Evolutionary conservation across 371 early-diverging fungal species (phyloP).

Genomic region (Mortierella sp.): DNA sequence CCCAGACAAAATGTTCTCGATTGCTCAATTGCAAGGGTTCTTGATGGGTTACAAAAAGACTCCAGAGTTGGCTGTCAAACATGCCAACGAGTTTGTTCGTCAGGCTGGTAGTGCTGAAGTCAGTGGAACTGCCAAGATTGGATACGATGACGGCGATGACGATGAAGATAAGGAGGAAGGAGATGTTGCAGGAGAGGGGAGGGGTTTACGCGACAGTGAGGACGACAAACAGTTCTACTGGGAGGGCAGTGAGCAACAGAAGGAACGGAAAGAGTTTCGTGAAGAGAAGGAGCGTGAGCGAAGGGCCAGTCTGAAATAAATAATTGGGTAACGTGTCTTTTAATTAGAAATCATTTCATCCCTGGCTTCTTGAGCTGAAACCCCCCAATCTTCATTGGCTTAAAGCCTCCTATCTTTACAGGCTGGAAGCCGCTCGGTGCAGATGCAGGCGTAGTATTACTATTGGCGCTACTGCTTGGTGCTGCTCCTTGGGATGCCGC

Average conservation of each 20-base stretch:
- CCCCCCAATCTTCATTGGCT: constrained; percentile 51
- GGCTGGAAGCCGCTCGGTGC: constrained; percentile 43
- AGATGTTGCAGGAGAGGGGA: not conserved
- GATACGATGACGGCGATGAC: constrained; percentile 20
- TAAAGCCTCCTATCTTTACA: constrained; percentile 44
- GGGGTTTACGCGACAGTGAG: not conserved
- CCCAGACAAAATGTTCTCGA: constrained; percentile 68
- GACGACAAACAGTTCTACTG: constrained; percentile 19
- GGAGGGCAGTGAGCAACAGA: constrained; percentile 29
- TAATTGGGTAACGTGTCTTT: not conserved
- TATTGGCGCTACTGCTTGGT: not conserved
- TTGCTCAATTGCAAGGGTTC: constrained; percentile 75
- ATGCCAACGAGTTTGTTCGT: constrained; percentile 59
- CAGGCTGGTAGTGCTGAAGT: constrained; percentile 50
- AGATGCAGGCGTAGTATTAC: not conserved
- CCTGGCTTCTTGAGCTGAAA: constrained; percentile 54
- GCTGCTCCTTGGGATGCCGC: not conserved
- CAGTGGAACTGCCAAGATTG: constrained; percentile 49
- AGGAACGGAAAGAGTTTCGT: constrained; percentile 23
- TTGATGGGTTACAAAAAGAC: constrained; percentile 69
- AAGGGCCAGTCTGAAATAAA: constrained; percentile 22
- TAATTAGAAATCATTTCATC: not conserved
- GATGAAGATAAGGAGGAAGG: not conserved
- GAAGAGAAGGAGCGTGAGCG: constrained; percentile 42
- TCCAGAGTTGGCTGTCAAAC: constrained; percentile 62